Base-by-base conservation (phyloP, 495 filamentous ascomycete genomes). In the Penicillium pancosmium region DNA sequence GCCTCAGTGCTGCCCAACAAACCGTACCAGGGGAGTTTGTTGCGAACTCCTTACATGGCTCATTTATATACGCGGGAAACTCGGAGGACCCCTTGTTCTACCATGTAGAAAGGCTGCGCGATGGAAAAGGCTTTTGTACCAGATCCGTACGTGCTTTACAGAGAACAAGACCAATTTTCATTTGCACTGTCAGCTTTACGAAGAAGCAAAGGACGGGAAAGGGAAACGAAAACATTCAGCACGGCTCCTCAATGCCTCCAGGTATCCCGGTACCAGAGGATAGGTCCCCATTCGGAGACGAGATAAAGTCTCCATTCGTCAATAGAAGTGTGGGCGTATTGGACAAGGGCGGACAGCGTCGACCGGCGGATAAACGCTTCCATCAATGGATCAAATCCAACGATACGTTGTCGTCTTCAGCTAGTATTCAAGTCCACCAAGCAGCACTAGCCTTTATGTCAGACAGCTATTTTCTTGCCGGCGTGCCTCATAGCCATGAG, bases 31-130 rank as follows among this genome's bases (percentile, higher is more conserved):
- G 69, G 2, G 74, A 86, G 66, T 92, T 92, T 75, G 74, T 83
- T 50, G 78, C 88, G 34, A 90, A 95, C 75, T 86, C 82, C 67
- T 91, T 92, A 88, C 91, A 96, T 78, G 93, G 91, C 82, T 95
- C 92, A 79, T 96, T 96, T 76, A 84, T 96, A 27, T 85, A 93
- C 5, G 89, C 89, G 7, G 91, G 91, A 38, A 84, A 88, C 67
- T 69, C 82, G 5, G 79, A 85, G 33, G 83, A 91, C 25, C 89
- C 92, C n/a, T 86, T 96, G 62, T 78, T 92, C 52, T 96, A 88
- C 65, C 84, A 91, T 66, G 92, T 95, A 35, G 91, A 94, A 76
- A 82, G 84, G 51, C 86, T 94, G 33, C 85, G 91, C 47, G 86
- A 89, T 62, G 91, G 91, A 18, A 82, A 82, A 50, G 89, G 86